phyloP scores from a whole-genome alignment of 768 basidiomycete genomes.

The Postia placenta region DNA sequence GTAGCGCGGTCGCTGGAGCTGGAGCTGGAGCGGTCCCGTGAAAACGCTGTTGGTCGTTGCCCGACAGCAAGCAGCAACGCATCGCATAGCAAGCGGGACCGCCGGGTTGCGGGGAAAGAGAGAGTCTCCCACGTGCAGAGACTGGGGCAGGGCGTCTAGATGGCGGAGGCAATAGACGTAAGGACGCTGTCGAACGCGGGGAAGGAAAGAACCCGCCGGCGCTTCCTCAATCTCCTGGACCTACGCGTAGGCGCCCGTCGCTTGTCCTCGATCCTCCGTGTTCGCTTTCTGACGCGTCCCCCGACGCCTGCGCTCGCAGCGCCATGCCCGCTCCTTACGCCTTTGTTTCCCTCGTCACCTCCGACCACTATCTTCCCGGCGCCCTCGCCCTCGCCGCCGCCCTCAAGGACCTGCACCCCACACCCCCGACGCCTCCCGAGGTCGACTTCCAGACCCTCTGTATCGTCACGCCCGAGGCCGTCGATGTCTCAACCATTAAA shows the following conservation, averaged over 20 bases:
- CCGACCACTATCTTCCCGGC: conserved; percentile 89
- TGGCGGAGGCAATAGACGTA: background rate
- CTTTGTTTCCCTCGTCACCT: conserved; percentile 89
- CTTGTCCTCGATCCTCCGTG: background rate
- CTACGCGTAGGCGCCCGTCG: background rate
- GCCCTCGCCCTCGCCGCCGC: conserved; percentile 84
- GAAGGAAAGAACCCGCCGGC: background rate
- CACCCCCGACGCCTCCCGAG: conserved; percentile 49
- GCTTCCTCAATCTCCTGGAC: background rate
- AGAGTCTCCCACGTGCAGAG: background rate
- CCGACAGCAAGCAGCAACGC: background rate
- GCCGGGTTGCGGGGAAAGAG: background rate
- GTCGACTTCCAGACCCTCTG: conserved; percentile 79
- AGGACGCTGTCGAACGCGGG: background rate
- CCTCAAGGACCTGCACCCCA: conserved; percentile 71
- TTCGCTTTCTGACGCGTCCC: conserved; percentile 5
- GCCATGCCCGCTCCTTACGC: conserved; percentile 66
- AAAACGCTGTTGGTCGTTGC: background rate
- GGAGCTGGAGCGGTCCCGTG: no score
- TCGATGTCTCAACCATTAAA: conserved; percentile 78
- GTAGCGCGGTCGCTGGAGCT: no score
- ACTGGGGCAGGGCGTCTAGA: background rate
- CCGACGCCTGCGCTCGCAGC: conserved; percentile 13
- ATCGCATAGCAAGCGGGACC: no score
- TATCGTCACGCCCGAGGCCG: conserved; percentile 89